A percentile compares a stretch with the other conserved stretches of the same genome.
Evolutionary conservation across 805 yeast species (phyloP).

Genomic region (Suhomyces sp.): DNA sequence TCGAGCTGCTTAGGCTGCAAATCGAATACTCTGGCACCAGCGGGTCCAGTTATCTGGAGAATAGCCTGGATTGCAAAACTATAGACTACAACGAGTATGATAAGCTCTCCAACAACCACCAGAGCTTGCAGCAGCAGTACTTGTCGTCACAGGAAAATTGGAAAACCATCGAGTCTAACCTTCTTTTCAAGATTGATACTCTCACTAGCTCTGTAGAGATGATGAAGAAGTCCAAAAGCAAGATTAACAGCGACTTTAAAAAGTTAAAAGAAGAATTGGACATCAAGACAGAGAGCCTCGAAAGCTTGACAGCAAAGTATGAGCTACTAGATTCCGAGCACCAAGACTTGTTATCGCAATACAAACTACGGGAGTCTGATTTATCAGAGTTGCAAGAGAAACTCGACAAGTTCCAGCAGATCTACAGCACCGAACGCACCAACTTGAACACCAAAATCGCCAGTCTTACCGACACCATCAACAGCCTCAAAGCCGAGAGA

Average conservation of each 20-base stretch:
- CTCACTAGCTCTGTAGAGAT: slow-evolving; percentile 27
- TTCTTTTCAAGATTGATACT: slow-evolving; percentile 48
- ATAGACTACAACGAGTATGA: slow-evolving; percentile 41
- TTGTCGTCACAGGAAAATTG: slow-evolving; percentile 77
- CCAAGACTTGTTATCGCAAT: slow-evolving; percentile 17
- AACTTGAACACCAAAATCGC: slow-evolving; percentile 27
- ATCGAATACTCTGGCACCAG: slow-evolving; percentile 40
- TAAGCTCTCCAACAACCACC: slow-evolving; percentile 47
- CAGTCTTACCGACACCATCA: slow-evolving; percentile 18
- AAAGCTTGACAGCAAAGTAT: slow-evolving; percentile 23
- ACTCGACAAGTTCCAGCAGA: slow-evolving; percentile 29
- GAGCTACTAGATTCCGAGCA: neutral
- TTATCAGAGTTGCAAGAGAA: slow-evolving; percentile 25
- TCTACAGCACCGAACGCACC: slow-evolving; percentile 30
- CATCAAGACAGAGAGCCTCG: slow-evolving; percentile 12
- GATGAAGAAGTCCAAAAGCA: slow-evolving; percentile 26
- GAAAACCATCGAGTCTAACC: slow-evolving; percentile 72
- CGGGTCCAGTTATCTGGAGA: neutral
- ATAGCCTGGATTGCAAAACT: slow-evolving; percentile 11
- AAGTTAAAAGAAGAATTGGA: slow-evolving; percentile 14
- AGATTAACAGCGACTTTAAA: slow-evolving; percentile 37
- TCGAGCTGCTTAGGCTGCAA: slow-evolving; percentile 65
- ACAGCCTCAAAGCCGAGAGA: slow-evolving; percentile 2
- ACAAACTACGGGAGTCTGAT: slow-evolving; percentile 22
- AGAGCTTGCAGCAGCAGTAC: slow-evolving; percentile 64